phyloP scores from a whole-genome alignment of 192 early-diverging fungal species.

The Gigaspora rosea region DNA sequence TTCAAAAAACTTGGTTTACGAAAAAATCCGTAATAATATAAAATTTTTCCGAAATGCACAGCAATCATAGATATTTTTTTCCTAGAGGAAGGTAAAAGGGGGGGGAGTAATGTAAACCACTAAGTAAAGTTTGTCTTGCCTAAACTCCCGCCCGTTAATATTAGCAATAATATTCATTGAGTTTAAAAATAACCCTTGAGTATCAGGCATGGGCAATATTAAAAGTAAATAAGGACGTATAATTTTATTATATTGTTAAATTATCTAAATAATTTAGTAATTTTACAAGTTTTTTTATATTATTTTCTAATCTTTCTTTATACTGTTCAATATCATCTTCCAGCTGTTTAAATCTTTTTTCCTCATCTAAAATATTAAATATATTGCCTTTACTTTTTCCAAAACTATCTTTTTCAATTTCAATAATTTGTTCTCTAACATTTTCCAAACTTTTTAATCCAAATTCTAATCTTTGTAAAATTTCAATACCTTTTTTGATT shows the following conservation, averaged over 20 bases:
- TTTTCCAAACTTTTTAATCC: neutral
- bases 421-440: neutral
- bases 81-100: no score
- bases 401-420: neutral
- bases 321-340: neutral
- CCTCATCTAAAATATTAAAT: neutral
- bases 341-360: neutral
- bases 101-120: no score
- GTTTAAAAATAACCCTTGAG: no score
- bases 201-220: no score
- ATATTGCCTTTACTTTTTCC: neutral
- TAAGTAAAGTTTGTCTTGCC: no score
- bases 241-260: neutral
- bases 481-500: conserved; percentile 11
- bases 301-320: conserved; percentile 5
- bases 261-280: neutral
- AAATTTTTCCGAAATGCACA: no score
- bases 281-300: neutral
- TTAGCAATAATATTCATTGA: no score
- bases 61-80: no score
- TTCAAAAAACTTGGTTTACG: no score
- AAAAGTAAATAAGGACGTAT: no score
- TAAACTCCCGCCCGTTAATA: no score
- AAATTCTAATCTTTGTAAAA: conserved; percentile 3
- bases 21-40: no score